These are phyloP conservation scores for Aspergillus viridinutans DNA, from an alignment of 2,329 filamentous ascomycete genomes.

Conservation along the genomic window DNA sequence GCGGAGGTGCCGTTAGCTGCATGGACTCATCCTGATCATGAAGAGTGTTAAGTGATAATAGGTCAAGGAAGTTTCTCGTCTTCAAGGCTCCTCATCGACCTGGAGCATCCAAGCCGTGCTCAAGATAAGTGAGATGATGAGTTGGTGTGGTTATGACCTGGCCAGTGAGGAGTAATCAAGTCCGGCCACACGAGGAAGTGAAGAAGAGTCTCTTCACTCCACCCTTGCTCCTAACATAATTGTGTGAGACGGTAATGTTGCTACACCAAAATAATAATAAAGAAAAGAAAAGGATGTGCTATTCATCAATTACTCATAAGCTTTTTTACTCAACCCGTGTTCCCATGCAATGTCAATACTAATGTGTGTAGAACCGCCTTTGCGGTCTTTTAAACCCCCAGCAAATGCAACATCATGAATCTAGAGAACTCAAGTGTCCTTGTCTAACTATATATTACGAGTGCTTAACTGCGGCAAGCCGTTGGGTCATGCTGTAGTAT, in stretches of 20 bases:
- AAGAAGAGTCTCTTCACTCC: too few relatives aligned
- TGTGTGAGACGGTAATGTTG: background rate
- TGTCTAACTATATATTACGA: conserved; percentile 19
- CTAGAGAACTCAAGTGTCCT: conserved; percentile 2
- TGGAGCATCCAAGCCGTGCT: background rate
- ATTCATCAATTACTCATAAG: conserved; percentile 6
- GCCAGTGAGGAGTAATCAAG: background rate
- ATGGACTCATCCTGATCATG: background rate
- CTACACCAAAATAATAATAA: background rate
- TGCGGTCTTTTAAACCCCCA: conserved; percentile 10
- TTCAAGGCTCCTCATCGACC: background rate
- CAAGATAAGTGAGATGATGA: background rate
- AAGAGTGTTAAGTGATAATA: background rate
- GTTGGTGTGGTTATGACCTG: background rate
- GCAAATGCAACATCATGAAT: conserved; percentile 13
- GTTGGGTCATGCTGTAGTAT: conserved; percentile 34
- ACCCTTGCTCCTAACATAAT: background rate
- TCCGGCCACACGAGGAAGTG: too few relatives aligned
- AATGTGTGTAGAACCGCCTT: conserved; percentile 14
- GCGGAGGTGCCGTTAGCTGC: background rate
- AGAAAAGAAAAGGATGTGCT: conserved; percentile 5
- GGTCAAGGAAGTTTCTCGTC: background rate
- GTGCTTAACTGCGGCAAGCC: conserved; percentile 24
- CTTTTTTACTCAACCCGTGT: conserved; percentile 10
- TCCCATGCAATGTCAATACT: conserved; percentile 10